phyloP scores from a whole-genome alignment of 345 rosid species.

The Salix arbutifolia region DNA sequence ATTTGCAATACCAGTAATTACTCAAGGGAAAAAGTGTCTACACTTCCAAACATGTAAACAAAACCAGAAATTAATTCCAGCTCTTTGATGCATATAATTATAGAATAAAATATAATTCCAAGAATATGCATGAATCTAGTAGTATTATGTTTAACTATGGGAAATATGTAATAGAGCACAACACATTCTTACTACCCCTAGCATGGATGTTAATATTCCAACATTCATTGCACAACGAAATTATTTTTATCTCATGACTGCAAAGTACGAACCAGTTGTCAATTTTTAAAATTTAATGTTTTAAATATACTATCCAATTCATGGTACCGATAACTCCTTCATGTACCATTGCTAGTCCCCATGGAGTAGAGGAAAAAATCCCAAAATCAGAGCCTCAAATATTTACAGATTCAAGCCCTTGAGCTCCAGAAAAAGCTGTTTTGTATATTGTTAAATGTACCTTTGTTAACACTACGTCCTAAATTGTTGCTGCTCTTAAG shows the following conservation, averaged over 20 bases:
- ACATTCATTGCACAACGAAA: background rate
- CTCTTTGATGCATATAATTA: constrained; percentile 3
- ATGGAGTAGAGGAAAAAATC: background rate
- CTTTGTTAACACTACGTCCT: constrained; percentile 97
- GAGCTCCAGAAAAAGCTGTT: background rate
- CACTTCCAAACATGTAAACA: background rate
- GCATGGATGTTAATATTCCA: background rate
- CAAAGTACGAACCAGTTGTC: background rate
- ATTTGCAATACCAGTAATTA: background rate
- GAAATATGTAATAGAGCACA: background rate
- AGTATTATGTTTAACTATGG: too few species aligned
- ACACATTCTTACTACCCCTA: background rate
- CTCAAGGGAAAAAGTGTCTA: background rate
- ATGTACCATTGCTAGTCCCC: background rate
- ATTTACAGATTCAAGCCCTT: background rate
- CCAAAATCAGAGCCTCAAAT: background rate
- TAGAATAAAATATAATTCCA: background rate
- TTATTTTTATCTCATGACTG: background rate
- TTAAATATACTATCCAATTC: background rate
- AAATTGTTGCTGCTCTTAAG: constrained; percentile 79
- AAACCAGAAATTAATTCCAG: background rate
- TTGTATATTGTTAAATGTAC: constrained; percentile 24
- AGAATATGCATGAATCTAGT: background rate
- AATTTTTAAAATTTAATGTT: background rate
- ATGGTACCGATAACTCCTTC: background rate